Evolutionary conservation across 306 rosid genomes (phyloP), one percentile per base, ranked within the genome.

Genomic region (Bauhinia variegata): DNA sequence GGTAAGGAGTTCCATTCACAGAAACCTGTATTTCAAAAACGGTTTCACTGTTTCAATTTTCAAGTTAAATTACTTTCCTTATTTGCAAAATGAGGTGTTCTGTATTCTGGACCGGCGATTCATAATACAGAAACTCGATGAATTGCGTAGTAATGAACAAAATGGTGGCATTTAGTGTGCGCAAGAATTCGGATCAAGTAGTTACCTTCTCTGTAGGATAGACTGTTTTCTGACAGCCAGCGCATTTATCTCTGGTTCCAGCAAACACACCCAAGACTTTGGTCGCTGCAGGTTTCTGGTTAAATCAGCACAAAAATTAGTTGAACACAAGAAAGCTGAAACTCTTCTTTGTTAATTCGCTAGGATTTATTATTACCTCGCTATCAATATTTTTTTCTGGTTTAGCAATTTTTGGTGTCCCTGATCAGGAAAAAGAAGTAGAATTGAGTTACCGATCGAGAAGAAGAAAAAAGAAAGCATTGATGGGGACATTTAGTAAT

Each of bases 141-240:
- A 63, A 31, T 17, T 52, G 41, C 43, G 43, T 53, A 38, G 51
- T 50, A 34, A 19, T 42, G 59, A 18, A 53, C 36, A 66, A 12
- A 18, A 60, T 13, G 19, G 13, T 13, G 4, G 50, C 16, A 11
- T 23, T 44, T 14, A 42, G 46, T n/a, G 9, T 44, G 50, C 33
- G 39, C 47, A 7, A 14, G 14, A 49, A 8, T 46, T 7, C 0
- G 33, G 60, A 18, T 49, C 33, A 8, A 10, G n/a, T 18, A 39
- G 43, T 68, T 70, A 92, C 98, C 98, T 88, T 93, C 78, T 93
- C 99, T 18, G 97, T 93, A 13, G 99, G 99, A 79, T 90, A 93
- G 43, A 83, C 99, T 0, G 99, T 93, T 44, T 78, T 88, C 77
- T 88, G 86, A 81, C 99, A 93, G 64, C 99, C 99, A 60, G 91